phyloP scores from a whole-genome alignment of 495 filamentous ascomycete species.

The Hyaloscypha variabilis region DNA sequence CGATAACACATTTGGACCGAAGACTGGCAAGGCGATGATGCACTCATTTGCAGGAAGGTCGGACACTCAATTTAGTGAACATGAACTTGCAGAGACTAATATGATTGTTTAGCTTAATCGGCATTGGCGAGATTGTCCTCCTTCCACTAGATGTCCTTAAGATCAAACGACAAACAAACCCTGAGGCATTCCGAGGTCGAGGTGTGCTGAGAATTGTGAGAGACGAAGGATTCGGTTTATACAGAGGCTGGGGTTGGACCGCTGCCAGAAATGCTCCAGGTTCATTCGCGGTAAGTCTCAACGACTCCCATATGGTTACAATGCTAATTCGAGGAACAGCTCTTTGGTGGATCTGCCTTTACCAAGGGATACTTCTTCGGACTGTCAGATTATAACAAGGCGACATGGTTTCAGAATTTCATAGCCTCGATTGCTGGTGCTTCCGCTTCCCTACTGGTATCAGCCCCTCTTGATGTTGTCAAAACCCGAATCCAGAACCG shows the following conservation, averaged over 20 bases:
- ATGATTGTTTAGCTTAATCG: constrained; percentile 69
- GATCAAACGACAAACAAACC: constrained; percentile 99
- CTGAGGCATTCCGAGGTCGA: constrained; percentile 93
- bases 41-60: constrained; percentile 94
- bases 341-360: constrained; percentile 97
- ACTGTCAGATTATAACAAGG: constrained; percentile 90
- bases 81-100: constrained; percentile 22
- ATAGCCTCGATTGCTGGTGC: constrained; percentile 94
- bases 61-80: constrained; percentile 63
- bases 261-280: constrained; percentile 96
- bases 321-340: constrained; percentile 49
- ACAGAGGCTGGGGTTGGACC: constrained; percentile 97
- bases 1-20: constrained; percentile 88
- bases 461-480: constrained; percentile 95
- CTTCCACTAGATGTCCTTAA: constrained; percentile 96
- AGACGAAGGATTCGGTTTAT: constrained; percentile 95
- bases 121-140: constrained; percentile 95
- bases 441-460: constrained; percentile 88
- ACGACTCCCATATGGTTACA: constrained; percentile 4
- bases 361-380: constrained; percentile 94
- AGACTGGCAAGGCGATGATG: constrained; percentile 97
- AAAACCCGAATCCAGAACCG: constrained; percentile 99
- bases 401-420: constrained; percentile 96
- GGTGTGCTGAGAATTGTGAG: constrained; percentile 86
- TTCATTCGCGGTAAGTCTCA: constrained; percentile 82